A percentile compares a stretch with the other conserved stretches of the same genome.
Evolutionary conservation across 371 early-diverging fungal genomes (phyloP).

Genomic region (Circinella minor): DNA sequence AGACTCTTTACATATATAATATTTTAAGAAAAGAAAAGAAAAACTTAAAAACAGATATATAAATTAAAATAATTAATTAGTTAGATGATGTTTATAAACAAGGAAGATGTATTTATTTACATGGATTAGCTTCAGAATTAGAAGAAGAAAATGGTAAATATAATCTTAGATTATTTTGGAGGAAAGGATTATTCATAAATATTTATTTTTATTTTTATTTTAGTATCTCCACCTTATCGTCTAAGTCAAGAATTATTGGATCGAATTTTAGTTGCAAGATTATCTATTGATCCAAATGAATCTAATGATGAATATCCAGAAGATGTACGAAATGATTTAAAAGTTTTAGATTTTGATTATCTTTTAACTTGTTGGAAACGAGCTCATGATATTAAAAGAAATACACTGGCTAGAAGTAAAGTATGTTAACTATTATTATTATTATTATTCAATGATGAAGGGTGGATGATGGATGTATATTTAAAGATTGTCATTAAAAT

Average conservation of each 20-base stretch:
- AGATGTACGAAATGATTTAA: conserved; percentile 47
- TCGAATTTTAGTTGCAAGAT: conserved; percentile 77
- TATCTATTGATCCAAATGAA: conserved; percentile 68
- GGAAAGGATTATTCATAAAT: neutral
- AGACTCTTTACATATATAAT: conserved; percentile 25
- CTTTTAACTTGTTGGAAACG: conserved; percentile 79
- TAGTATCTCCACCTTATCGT: conserved; percentile 46
- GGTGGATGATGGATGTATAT: neutral
- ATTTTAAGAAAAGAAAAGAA: conserved; percentile 1
- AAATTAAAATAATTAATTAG: conserved; percentile 15
- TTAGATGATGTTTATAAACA: conserved; percentile 34
- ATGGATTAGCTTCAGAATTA: conserved; percentile 40
- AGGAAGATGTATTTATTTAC: conserved; percentile 43
- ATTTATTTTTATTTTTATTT: neutral
- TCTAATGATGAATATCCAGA: conserved; percentile 37
- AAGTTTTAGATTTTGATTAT: conserved; percentile 74
- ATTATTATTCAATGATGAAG: neutral
- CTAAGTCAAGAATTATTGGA: conserved; percentile 67
- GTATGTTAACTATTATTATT: conserved; percentile 21
- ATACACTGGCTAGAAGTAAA: conserved; percentile 53
- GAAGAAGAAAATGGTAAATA: conserved; percentile 42
- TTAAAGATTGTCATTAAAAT: neutral
- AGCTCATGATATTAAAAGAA: conserved; percentile 55
- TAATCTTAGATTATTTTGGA: neutral
- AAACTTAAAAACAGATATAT: neutral